Evolutionary conservation across 2,329 filamentous ascomycete genomes (phyloP), one percentile per base, ranked within the genome.

Genomic region (Neophaeococcomyces aloes): DNA sequence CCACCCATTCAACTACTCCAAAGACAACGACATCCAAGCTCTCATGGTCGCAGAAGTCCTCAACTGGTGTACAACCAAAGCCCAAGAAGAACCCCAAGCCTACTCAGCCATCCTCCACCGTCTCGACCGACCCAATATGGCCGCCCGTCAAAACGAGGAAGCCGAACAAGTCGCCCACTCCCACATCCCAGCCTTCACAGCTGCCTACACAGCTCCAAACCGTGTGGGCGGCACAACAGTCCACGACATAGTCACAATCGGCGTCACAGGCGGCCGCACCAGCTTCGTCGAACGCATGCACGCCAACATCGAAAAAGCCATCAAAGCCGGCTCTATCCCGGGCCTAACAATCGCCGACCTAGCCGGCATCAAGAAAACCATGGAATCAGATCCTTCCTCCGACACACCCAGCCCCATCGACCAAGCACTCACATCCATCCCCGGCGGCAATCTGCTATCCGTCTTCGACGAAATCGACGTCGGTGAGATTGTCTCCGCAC

Each of bases 41-140:
- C 38, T 41, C 17, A 41, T 41, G 38, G 38, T 41, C 7, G 38
- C 38, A n/a, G 38, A 41, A 41, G 38, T 41, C 38, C 14, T 41
- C 7, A 27, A 41, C 6, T 41, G 25, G 23, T 41, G 38, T n/a
- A 41, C 38, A 30, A 17, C 13, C 4, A 41, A 41, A 32, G 14
- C n/a, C 14, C 7, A 41, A 23, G 3, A 41, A 18, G 3, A 3
- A 5, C 25, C 38, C 8, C 7, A 7, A 21, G 13, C n/a, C 3
- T 41, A 18, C 17, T 13, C 10, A 31, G 7, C 4, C 7, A 3
- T 41, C 14, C 25, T 41, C 7, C 7, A 11, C 30, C 38, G 38
- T n/a, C 29, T 41, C 14, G 38, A 41, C n/a, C 25, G 29, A 3
- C 15, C 25, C 13, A 7, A 32, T 23, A 41, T 41, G 38, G 27